Base-by-base conservation (phyloP, 2,329 filamentous ascomycete species). In the Fusarium sp. region DNA sequence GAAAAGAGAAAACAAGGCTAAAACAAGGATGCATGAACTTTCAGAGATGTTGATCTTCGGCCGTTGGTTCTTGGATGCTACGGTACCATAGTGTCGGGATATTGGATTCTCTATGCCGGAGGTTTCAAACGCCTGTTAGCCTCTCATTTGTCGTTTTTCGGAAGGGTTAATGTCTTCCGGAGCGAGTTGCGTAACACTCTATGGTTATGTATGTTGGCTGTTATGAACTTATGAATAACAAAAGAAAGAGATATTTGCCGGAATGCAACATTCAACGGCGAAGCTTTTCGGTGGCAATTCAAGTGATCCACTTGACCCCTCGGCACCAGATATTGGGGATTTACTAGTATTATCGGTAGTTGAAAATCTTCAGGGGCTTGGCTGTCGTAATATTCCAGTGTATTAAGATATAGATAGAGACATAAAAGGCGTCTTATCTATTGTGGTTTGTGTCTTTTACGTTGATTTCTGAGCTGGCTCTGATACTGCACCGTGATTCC, bases 41-140 rank as follows among this genome's bases (percentile, higher is more conserved):
- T 15, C 10, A 65, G 58, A 70, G 42, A 70, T 70, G 33, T 22
- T 60, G 67, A 70, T 70, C 67, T 65, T 60, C 67, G 20, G 3
- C 41, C 15, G 41, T 55, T 65, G 8, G 17, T 31, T 18, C 39
- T 31, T 39, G 13, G 52, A 70, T 70, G 25, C 22, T 39, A 70
- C 67, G 18, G 20, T 65, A n/a, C 39, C 42, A 22, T 54, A 14
- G 29, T 55, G n/a, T 33, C 49, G 41, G 45, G 39, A 33, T 62
- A 29, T 35, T 68, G 36, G 49, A 20, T 17, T 49, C 25, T 20
- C n/a, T 25, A 31, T 38, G 10, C 62, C 47, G 31, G 18, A 27
- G 18, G 65, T 69, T 65, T 60, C 52, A 35, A 35, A 60, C 17
- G 42, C 42, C 38, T 41, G 50, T 33, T 52, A 35, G 42, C 15